Percentiles rank a stretch among this genome's conserved stretches.
Evolutionary conservation across 225 moss, liverwort and hornwort genomes (phyloP).

Genomic region (Thuidium tamariscinum): DNA sequence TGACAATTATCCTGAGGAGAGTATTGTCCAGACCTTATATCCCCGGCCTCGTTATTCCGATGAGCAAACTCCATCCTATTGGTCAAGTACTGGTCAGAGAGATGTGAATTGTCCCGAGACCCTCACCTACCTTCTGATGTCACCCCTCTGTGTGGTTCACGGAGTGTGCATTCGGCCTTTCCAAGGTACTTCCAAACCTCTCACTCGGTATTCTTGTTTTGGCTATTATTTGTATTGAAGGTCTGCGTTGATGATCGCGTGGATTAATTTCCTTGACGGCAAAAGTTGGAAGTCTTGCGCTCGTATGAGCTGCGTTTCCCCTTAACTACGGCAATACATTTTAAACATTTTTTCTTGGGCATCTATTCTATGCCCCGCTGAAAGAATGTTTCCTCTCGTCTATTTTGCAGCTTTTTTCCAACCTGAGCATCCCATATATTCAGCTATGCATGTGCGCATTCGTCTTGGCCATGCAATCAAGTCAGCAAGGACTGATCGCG

Average conservation of each 20-base stretch:
- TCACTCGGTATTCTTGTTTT: not conserved
- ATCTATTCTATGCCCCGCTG: not conserved
- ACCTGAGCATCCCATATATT: conserved; percentile 39
- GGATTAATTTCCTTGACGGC: not conserved
- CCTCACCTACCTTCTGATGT: conserved; percentile 50
- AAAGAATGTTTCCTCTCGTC: not conserved
- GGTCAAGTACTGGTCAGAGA: conserved; percentile 63
- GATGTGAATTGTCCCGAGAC: conserved; percentile 55
- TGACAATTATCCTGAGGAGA: conserved; percentile 67
- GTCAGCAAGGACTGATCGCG: conserved; percentile 9
- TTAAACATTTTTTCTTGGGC: not conserved
- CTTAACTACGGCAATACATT: not conserved
- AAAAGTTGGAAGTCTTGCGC: not conserved
- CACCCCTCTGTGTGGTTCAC: conserved; percentile 68
- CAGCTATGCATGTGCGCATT: conserved; percentile 56
- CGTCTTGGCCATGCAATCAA: conserved; percentile 46
- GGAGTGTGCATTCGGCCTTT: conserved; percentile 65
- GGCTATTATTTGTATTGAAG: not conserved
- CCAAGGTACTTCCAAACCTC: conserved; percentile 26
- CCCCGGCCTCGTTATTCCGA: conserved; percentile 34
- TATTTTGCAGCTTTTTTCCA: conserved; percentile 48
- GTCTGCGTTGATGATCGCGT: not conserved
- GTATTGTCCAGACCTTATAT: conserved; percentile 61
- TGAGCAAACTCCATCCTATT: conserved; percentile 46
- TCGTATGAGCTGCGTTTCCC: not conserved